Evolutionary conservation across 1,139 yeast species (phyloP), one percentile per base, ranked within the genome.

Genomic region (Yamadazyma diddensiae): DNA sequence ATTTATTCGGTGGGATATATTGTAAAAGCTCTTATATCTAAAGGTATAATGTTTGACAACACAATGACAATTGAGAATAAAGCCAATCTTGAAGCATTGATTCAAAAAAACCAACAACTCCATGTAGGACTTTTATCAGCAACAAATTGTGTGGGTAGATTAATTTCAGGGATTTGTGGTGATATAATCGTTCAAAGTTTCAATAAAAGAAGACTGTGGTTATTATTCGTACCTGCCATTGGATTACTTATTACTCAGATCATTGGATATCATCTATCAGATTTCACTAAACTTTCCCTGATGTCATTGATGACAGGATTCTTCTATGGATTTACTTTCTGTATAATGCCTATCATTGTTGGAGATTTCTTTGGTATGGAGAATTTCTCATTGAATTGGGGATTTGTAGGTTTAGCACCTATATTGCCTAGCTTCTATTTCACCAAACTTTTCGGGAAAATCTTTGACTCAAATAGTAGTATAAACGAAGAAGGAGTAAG

Each of bases 1-100:
- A 77, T 77, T 15, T 77, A 76, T 45, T 74, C 80, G 0, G 77
- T 75, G 13, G 83, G 83, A 1, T 75, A 73, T 46, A 74, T 77
- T 57, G 77, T 73, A 8, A 71, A 69, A 42, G 78, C 83, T 0
- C 57, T 77, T 20, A 53, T 68, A 13, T 37, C 39, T 4, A 32
- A 33, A 17, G 62, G 61, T 13, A 49, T 53, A 6, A 43, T 36
- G 2, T 26, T 45, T 24, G 46, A 45, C 22, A 31, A 24, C 14
- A 36, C 50, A 6, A 34, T 40, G 6, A 26, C 38, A 4, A 41
- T 31, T 3, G 42, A 42, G 13, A 29, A 52, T 2, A 45, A 46
- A 13, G 43, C 45, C 1, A 42, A 47, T 5, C 42, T 52, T 3
- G 65, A 64, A 5, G 51, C 55, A 2, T 34, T 59, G 3, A 59